These are phyloP conservation scores for Populus trichocarpa DNA, from an alignment of 441 rosid species.

Conservation along the genomic window DNA sequence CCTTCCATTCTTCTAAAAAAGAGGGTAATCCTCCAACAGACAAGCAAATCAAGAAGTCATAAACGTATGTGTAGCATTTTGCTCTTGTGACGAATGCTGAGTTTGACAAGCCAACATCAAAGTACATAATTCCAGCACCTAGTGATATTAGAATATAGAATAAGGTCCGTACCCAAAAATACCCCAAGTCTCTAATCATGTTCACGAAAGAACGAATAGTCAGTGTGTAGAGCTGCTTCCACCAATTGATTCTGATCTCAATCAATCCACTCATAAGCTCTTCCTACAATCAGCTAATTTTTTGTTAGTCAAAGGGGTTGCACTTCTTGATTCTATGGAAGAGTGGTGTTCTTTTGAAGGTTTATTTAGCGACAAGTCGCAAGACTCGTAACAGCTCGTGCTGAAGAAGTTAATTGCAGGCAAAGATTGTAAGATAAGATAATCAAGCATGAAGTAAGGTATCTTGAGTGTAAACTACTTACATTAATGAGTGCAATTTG, in stretches of 20 bases:
- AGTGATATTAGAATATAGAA: slow-evolving; percentile 3
- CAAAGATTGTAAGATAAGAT: neutral
- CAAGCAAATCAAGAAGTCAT: slow-evolving; percentile 19
- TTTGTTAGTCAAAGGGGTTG: neutral
- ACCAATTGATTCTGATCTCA: slow-evolving; percentile 6
- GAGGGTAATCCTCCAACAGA: slow-evolving; percentile 29
- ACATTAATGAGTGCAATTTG: neutral
- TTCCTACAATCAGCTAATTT: neutral
- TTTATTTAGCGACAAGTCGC: neutral
- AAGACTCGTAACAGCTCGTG: neutral
- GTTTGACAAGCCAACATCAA: slow-evolving; percentile 17
- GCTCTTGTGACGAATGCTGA: slow-evolving; percentile 17
- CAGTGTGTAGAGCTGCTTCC: slow-evolving; percentile 16
- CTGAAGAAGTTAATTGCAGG: neutral
- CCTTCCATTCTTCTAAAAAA: slow-evolving; percentile 27
- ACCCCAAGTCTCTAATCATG: slow-evolving; percentile 21
- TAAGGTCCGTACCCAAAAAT: slow-evolving; percentile 21
- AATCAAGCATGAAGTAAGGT: neutral
- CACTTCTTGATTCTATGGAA: neutral
- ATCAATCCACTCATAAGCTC: neutral
- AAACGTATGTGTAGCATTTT: slow-evolving; percentile 16
- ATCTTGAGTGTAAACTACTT: neutral
- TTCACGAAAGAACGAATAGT: slow-evolving; percentile 16
- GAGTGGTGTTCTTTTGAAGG: neutral
- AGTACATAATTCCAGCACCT: slow-evolving; percentile 18